Conservation (phyloP, 768 basidiomycete species). For the Leccinum broughii region DNA sequence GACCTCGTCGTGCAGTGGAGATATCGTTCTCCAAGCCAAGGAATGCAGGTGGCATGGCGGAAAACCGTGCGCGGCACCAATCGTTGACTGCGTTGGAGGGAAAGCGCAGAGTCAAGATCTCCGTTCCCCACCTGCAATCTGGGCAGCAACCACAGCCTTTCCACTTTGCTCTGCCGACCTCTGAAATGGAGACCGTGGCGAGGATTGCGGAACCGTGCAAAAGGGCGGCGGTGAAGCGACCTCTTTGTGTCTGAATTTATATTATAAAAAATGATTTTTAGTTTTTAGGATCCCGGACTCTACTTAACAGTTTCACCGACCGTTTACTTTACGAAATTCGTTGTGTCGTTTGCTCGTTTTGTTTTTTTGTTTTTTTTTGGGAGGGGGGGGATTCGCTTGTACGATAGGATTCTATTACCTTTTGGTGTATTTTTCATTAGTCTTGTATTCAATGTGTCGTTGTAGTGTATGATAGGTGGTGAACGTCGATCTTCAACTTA, state of each 20-base stretch:
- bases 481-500: neutral
- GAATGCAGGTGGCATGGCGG: neutral
- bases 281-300: neutral
- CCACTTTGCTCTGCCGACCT: neutral
- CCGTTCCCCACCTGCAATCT: conserved; percentile 14
- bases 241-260: conserved; percentile 14
- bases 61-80: conserved; percentile 24
- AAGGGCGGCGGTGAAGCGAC: conserved; percentile 17
- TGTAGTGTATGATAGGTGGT: neutral
- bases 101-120: conserved; percentile 21
- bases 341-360: neutral
- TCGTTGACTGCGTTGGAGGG: conserved; percentile 27
- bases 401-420: neutral
- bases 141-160: neutral
- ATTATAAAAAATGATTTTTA: neutral
- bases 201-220: conserved; percentile 10
- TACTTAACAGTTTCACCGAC: neutral
- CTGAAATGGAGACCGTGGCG: neutral
- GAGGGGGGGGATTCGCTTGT: neutral
- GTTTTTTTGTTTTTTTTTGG: neutral
- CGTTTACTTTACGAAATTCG: neutral
- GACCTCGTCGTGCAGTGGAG: conserved; percentile 20
- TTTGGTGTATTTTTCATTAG: neutral
- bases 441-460: neutral
- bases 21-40: conserved; percentile 19